Base-by-base conservation (phyloP, 1,139 yeast species). In the Candida anutae region DNA sequence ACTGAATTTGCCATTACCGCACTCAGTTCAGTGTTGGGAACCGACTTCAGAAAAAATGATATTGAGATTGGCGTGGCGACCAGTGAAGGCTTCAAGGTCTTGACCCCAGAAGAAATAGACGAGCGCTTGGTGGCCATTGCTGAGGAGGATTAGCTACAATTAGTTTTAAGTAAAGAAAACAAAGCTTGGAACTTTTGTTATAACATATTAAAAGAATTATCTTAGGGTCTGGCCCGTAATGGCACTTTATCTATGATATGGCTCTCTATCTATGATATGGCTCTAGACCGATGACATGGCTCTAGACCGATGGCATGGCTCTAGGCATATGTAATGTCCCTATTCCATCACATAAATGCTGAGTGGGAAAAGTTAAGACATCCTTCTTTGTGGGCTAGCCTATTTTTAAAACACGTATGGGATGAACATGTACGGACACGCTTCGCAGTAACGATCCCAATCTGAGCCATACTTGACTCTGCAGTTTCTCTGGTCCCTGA, bases 121-220 rank as follows among this genome's bases (percentile, higher is more conserved):
- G 95, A 85, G 58, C 71, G 98, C 49, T 68, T 90, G 48, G 83
- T 88, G 22, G 73, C 95, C 15, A 85, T 90, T 53, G 97, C 98
- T 30, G 98, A 90, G 60, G 90, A 84, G 59, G 98, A 90, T 62
- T 90, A 68, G 36, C 17, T 24, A 29, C 8, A 10, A 8, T 17
- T 6, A 17, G 19, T 17, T 6, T 8, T 10, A 8, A 6, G 19
- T 17, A 10, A 17, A 8, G 19, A 10, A 17, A 8, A 17, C 19
- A 8, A n/a, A n/a, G n/a, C n/a, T n/a, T n/a, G n/a, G n/a, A n/a
- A n/a, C n/a, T n/a, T n/a, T n/a, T n/a, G n/a, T n/a, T n/a, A n/a
- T n/a, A n/a, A n/a, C n/a, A n/a, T n/a, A n/a, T n/a, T n/a, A n/a
- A n/a, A n/a, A n/a, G n/a, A n/a, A n/a, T n/a, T n/a, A n/a, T n/a